Evolutionary conservation across 2,329 filamentous ascomycete genomes (phyloP), one percentile per base, ranked within the genome.

Genomic region (Niveomyces coronatus): DNA sequence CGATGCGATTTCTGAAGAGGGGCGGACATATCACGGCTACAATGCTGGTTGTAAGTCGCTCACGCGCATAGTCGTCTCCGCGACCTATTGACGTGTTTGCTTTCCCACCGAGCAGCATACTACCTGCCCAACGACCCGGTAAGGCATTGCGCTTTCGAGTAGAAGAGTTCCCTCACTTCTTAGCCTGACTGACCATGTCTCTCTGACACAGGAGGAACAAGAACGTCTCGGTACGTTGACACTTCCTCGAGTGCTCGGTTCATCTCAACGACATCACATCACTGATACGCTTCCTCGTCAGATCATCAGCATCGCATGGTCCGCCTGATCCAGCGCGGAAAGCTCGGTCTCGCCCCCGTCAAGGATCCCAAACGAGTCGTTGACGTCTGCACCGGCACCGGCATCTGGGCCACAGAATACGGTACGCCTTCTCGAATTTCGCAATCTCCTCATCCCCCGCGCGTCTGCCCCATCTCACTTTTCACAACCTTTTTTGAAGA

Each of bases 341-440:
- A 58, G 28, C 57, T 71, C 5, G 61, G 61, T 46, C 54, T 64
- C 11, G 62, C 67, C 6, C 69, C 70, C 4, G 49, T 71, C 9
- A 45, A 55, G 1, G 51, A 60, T 5, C 61, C 63, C 1, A 57
- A 55, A 28, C 54, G 61, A 16, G 62, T 65, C 15, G 55, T 74
- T 5, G 70, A 73, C 48, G 52, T 71, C 14, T 70, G 68, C 4
- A 72, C 68, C 1, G 68, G 68, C 11, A 70, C 65, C 4, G 68
- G 68, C 7, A 61, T 65, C 32, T 74, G 69, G 69, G 65, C 68
- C 3, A 60, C 69, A n/a, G 63, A 69, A 28, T 64, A 68, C 45
- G 65, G 63, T 49, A 49, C 31, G 39, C 24, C 26, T 36, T 29
- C 14, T 13, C 10, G 11, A 13, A 10, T 14, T 17, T 27, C 9